Percentiles rank a stretch among this genome's conserved stretches.
These are phyloP conservation scores for Graphiopsis chlorocephala DNA, from an alignment of 2,329 filamentous ascomycete genomes.

Conservation along the genomic window DNA sequence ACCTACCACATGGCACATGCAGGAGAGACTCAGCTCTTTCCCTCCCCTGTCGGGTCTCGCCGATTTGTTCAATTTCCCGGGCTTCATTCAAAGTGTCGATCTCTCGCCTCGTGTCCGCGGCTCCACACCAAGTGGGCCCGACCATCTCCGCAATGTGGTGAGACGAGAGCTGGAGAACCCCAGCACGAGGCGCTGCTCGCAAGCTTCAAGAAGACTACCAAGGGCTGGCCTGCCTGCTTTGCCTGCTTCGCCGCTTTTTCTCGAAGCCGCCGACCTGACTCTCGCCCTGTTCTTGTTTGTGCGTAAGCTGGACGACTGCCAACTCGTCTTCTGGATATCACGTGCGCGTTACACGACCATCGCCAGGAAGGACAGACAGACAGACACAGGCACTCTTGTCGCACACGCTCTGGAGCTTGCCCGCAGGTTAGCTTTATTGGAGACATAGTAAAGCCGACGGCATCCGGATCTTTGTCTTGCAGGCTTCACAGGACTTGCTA, in stretches of 20 bases:
- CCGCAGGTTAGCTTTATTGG: background rate
- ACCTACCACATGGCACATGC: background rate
- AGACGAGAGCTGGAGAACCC: conserved; percentile 4
- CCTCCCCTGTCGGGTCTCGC: background rate
- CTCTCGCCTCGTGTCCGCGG: conserved; percentile 1
- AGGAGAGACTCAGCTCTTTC: background rate
- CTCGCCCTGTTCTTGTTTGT: background rate
- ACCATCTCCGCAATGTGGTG: conserved; percentile 4
- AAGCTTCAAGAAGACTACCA: conserved; percentile 10
- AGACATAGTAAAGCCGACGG: conserved; percentile 8
- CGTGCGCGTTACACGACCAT: background rate
- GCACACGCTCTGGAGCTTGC: background rate
- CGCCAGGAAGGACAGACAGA: background rate
- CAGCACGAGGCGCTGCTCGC: conserved; percentile 1
- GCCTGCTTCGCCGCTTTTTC: background rate
- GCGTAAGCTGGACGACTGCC: background rate
- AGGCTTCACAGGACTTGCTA: background rate
- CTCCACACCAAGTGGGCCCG: conserved; percentile 11
- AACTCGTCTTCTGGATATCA: background rate
- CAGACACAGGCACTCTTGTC: background rate
- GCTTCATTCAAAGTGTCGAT: conserved; percentile 1
- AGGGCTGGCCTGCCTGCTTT: background rate
- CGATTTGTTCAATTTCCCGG: conserved; percentile 2
- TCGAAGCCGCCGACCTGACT: background rate
- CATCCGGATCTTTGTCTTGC: background rate